These are phyloP conservation scores for Metschnikowia lachancei DNA, from an alignment of 805 yeast genomes.

Conservation along the genomic window DNA sequence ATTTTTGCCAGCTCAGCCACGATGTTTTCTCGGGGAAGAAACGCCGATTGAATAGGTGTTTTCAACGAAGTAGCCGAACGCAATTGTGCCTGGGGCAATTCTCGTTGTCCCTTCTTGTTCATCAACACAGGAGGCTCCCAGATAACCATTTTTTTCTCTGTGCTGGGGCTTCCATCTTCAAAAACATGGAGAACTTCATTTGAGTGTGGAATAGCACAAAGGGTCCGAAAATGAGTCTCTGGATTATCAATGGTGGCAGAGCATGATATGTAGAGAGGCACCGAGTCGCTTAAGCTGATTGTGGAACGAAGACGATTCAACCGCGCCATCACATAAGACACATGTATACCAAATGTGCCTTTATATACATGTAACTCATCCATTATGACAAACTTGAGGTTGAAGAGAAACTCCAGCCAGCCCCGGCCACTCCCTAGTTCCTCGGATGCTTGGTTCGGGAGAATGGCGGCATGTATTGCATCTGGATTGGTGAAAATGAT, in stretches of 20 bases:
- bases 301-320: slow-evolving; percentile 53
- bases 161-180: slow-evolving; percentile 88
- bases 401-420: slow-evolving; percentile 69
- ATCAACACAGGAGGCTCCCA: slow-evolving; percentile 79
- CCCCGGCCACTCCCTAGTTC: slow-evolving; percentile 23
- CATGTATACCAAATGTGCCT: slow-evolving; percentile 92
- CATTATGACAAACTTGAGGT: slow-evolving; percentile 71
- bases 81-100: slow-evolving; percentile 12
- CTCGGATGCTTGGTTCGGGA: slow-evolving; percentile 62
- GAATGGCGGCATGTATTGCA: slow-evolving; percentile 77
- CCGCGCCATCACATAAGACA: slow-evolving; percentile 78
- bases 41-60: slow-evolving; percentile 14
- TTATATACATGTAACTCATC: slow-evolving; percentile 85
- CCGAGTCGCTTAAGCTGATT: slow-evolving; percentile 9
- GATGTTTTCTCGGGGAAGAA: slow-evolving; percentile 57
- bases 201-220: slow-evolving; percentile 59
- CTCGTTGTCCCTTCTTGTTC: slow-evolving; percentile 52
- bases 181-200: slow-evolving; percentile 54
- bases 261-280: slow-evolving; percentile 73
- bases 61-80: slow-evolving; percentile 11
- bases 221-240: slow-evolving; percentile 59
- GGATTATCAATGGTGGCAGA: slow-evolving; percentile 91
- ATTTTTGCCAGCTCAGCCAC: slow-evolving; percentile 75
- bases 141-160: slow-evolving; percentile 67
- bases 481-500: slow-evolving; percentile 95